These are phyloP conservation scores for Fusarium graminum DNA, from an alignment of 2,329 filamentous ascomycete species.

Conservation along the genomic window DNA sequence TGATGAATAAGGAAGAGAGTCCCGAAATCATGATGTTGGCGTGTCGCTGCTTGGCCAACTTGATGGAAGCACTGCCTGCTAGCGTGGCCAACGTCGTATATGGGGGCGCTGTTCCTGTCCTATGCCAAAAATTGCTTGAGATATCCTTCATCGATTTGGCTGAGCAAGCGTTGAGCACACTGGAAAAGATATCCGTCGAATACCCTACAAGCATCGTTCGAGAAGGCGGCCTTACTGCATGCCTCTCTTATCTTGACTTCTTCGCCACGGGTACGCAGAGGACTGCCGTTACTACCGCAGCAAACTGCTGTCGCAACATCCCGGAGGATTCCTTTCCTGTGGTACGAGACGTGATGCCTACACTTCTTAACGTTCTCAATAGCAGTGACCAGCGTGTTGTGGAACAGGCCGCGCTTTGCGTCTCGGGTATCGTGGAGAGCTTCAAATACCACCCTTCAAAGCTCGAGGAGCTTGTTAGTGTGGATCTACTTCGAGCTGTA, in stretches of 20 bases:
- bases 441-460: conserved; percentile 91
- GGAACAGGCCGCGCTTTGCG: conserved; percentile 94
- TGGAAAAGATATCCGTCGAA: conserved; percentile 97
- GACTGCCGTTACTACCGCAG: conserved; percentile 95
- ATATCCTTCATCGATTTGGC: conserved; percentile 98
- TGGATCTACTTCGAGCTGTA: conserved; percentile 86
- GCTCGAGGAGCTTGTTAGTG: conserved; percentile 91
- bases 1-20: conserved; percentile 97
- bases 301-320: conserved; percentile 98
- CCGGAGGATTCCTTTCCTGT: conserved; percentile 93
- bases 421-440: conserved; percentile 95
- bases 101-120: conserved; percentile 92
- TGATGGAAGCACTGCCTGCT: conserved; percentile 96
- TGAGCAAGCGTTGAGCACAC: conserved; percentile 94
- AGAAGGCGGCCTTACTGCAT: conserved; percentile 95
- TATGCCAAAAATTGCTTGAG: conserved; percentile 95
- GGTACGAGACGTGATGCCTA: conserved; percentile 96
- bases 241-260: conserved; percentile 94
- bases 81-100: conserved; percentile 97
- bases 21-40: conserved; percentile 97
- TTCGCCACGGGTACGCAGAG: conserved; percentile 97
- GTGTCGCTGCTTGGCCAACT: conserved; percentile 93
- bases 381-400: conserved; percentile 98
- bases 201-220: conserved; percentile 95
- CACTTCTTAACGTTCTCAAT: conserved; percentile 86